Conservation (phyloP, 1,284 basidiomycete genomes). For the Ceratobasidium sp. region DNA sequence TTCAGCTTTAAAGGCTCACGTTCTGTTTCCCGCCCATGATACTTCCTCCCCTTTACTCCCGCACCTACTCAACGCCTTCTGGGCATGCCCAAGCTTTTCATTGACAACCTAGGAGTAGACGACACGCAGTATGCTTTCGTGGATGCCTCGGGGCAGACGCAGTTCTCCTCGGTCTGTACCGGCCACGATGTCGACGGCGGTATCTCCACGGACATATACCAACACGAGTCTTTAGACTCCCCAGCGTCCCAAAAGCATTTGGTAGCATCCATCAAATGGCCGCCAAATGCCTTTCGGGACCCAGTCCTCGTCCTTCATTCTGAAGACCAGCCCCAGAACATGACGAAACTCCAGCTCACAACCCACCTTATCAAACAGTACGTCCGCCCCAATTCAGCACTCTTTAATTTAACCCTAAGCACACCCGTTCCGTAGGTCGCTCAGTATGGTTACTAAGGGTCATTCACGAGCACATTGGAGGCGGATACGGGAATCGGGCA, state of each 20-base stretch:
- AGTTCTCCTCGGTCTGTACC: conserved; percentile 22
- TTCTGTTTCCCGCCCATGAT: not conserved
- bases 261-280: conserved; percentile 43
- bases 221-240: conserved; percentile 19
- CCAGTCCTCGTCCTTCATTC: conserved; percentile 32
- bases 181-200: conserved; percentile 16
- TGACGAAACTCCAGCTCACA: conserved; percentile 34
- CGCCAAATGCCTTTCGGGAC: conserved; percentile 38
- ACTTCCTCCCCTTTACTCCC: conserved; percentile 20
- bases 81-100: conserved; percentile 45
- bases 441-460: conserved; percentile 28
- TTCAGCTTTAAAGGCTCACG: conserved; percentile 40
- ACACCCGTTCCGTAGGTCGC: conserved; percentile 7
- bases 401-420: not conserved
- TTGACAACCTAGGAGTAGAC: conserved; percentile 33
- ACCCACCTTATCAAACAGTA: conserved; percentile 33
- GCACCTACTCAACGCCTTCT: conserved; percentile 7
- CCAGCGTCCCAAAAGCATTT: conserved; percentile 4
- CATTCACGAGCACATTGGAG: conserved; percentile 39
- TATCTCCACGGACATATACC: conserved; percentile 41
- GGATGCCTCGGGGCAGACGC: conserved; percentile 27
- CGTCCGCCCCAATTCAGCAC: not conserved
- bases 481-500: conserved; percentile 30
- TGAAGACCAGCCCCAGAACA: conserved; percentile 8
- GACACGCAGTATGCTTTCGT: conserved; percentile 41